Base-by-base conservation (phyloP, 2,329 filamentous ascomycete genomes). In the Trichoderma koningiopsis region DNA sequence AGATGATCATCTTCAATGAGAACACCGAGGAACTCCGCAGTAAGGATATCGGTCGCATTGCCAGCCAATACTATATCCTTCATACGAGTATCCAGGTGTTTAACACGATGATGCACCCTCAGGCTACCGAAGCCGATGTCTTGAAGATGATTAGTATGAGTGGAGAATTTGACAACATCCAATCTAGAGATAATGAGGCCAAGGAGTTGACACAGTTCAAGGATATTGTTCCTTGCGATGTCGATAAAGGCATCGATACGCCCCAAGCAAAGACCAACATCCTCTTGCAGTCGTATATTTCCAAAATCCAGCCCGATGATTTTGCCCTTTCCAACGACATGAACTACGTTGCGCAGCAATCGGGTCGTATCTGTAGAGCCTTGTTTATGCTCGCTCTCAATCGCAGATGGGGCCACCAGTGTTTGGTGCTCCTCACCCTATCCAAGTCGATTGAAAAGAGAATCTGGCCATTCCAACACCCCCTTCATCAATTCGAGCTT, bases 1-100 rank as follows among this genome's bases (percentile, higher is more conserved):
- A 99, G 80, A 99, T 99, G 96, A 96, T 99, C 75, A 96, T 99
- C 68, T 99, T 95, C 83, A 97, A 99, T 73, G 96, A 98, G 76
- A 88, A 85, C 22, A 99, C 95, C 0, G 95, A 97, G 74, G 95
- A 97, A 75, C 87, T 99, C 10, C 90, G 93, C 70, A 92, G 94
- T 70, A 99, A 99, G 79, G 95, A 99, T 75, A 91, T 98, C 62
- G 96, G 96, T 3, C 90, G 96, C 19, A 99, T 99, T 78, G 96
- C 96, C 19, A 98, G 95, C 79, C 95, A 99, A 79, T 99, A 91
- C 77, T 99, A 99, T 76, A 95, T 99, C 60, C 85, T 96, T 59
- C 94, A 99, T 76, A 92, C 91, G 16, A 97, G 93, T 78, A 91
- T 99, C 71, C 91, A 98, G 78, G 92, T 98, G 53, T 99, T 99